These are phyloP conservation scores for Suillus clintonianus DNA, from an alignment of 768 basidiomycete species.

Conservation along the genomic window DNA sequence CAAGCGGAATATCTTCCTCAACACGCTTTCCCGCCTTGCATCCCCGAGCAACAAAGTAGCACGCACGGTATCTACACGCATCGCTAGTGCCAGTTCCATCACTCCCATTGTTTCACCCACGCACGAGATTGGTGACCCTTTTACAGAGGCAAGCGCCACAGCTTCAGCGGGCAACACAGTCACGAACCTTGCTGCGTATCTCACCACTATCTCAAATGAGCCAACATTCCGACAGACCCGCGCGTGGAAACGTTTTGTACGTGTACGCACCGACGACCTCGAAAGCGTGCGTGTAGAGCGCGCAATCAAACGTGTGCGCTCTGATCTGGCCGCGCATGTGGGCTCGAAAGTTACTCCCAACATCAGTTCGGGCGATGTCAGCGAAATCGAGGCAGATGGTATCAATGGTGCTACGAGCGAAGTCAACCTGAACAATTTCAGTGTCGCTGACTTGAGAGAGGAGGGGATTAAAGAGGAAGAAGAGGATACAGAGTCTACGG, in stretches of 20 bases:
- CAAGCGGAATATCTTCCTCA: slow-evolving; percentile 83
- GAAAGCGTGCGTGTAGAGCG: slow-evolving; percentile 86
- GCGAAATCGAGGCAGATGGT: slow-evolving; percentile 31
- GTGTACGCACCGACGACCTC: slow-evolving; percentile 83
- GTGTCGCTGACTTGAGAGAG: slow-evolving; percentile 18
- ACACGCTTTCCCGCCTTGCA: slow-evolving; percentile 81
- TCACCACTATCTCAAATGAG: slow-evolving; percentile 77
- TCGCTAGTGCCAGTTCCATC: slow-evolving; percentile 36
- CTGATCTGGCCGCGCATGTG: slow-evolving; percentile 77
- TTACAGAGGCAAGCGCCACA: slow-evolving; percentile 32
- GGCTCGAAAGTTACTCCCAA: slow-evolving; percentile 36
- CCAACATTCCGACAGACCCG: slow-evolving; percentile 60
- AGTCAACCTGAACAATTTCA: slow-evolving; percentile 13
- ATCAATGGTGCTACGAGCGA: slow-evolving; percentile 34
- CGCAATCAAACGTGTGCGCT: slow-evolving; percentile 84
- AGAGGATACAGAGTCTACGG: slow-evolving; percentile 15
- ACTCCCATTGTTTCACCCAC: slow-evolving; percentile 52
- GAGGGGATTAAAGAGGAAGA: slow-evolving; percentile 28
- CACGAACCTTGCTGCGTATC: slow-evolving; percentile 73
- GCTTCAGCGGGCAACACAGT: slow-evolving; percentile 48
- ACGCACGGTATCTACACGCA: slow-evolving; percentile 39
- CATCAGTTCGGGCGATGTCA: slow-evolving; percentile 32
- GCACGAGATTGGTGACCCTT: slow-evolving; percentile 63
- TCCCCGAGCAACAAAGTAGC: slow-evolving; percentile 64
- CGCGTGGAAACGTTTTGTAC: slow-evolving; percentile 84